Evolutionary conservation across 108 stramenopile genomes (phyloP).

Genomic region (Skeletonema tropicum): DNA sequence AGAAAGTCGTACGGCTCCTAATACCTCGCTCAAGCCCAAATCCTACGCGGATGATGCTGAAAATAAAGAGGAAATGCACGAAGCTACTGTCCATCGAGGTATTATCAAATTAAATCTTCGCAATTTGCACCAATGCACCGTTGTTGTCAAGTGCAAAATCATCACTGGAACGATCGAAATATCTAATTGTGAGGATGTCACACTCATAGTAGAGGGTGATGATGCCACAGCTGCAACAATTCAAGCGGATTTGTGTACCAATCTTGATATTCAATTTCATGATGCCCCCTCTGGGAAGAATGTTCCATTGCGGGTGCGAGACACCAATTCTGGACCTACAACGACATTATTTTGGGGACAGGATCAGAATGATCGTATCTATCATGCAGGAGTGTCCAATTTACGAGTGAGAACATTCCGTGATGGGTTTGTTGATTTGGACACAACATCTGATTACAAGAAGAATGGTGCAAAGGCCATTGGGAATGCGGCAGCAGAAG

Average conservation of each 20-base stretch:
- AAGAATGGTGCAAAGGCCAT: constrained; percentile 71
- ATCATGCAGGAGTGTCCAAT: constrained; percentile 83
- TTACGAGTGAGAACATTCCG: constrained; percentile 65
- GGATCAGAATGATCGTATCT: constrained; percentile 83
- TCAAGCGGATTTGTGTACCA: constrained; percentile 81
- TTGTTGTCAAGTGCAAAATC: constrained; percentile 81
- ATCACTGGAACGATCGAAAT: constrained; percentile 87
- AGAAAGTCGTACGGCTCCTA: constrained; percentile 65
- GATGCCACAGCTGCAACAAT: constrained; percentile 82
- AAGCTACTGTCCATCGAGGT: constrained; percentile 51
- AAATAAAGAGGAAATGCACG: constrained; percentile 49
- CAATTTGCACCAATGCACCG: constrained; percentile 81
- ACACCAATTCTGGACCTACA: constrained; percentile 47
- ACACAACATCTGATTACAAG: constrained; percentile 67
- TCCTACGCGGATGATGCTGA: constrained; percentile 76
- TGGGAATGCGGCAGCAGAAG: constrained; percentile 79
- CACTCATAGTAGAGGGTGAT: constrained; percentile 54
- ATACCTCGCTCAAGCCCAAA: constrained; percentile 54
- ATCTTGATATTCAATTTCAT: constrained; percentile 70
- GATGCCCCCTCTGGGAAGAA: constrained; percentile 82
- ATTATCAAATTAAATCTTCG: constrained; percentile 76
- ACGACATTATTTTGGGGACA: constrained; percentile 76
- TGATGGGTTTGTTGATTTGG: constrained; percentile 75
- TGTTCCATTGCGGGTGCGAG: constrained; percentile 34
- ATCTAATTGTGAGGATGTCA: constrained; percentile 73